phyloP scores from a whole-genome alignment of 352 stramenopile genomes.

The Hyaloperonospora brassicae region DNA sequence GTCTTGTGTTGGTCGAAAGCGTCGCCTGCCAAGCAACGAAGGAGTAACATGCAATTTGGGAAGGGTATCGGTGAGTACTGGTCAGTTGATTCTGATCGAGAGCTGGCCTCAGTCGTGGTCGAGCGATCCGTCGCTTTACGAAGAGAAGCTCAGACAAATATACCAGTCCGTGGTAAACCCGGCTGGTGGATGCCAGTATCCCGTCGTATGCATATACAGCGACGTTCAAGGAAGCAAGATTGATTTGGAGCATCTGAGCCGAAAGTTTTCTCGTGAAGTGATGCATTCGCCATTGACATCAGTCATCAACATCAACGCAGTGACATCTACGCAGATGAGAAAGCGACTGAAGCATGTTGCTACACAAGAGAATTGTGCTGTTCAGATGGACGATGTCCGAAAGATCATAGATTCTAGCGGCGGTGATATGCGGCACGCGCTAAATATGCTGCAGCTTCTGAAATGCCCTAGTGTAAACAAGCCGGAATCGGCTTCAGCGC shows the following conservation, averaged over 20 bases:
- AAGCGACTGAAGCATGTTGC: conserved; percentile 48
- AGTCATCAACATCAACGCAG: conserved; percentile 72
- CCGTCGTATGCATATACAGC: conserved; percentile 77
- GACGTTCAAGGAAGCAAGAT: conserved; percentile 71
- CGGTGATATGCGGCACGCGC: conserved; percentile 70
- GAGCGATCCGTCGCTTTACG: conserved; percentile 29
- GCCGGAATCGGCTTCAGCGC: neutral
- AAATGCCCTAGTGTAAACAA: conserved; percentile 15
- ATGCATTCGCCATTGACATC: conserved; percentile 56
- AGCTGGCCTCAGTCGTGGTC: conserved; percentile 60
- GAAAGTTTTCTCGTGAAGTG: conserved; percentile 59
- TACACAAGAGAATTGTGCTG: conserved; percentile 28
- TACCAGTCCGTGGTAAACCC: conserved; percentile 50
- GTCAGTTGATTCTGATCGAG: conserved; percentile 66
- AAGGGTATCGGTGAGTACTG: conserved; percentile 1
- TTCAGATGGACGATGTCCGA: conserved; percentile 27
- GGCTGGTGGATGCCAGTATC: conserved; percentile 29
- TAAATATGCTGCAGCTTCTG: conserved; percentile 67
- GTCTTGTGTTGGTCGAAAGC: conserved; percentile 13
- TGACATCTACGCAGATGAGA: conserved; percentile 69
- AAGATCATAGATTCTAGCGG: conserved; percentile 53
- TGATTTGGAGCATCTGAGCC: conserved; percentile 49
- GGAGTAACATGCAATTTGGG: neutral
- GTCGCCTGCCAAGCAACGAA: conserved; percentile 14
- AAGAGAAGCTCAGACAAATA: conserved; percentile 49